Conservation (phyloP, 2,329 filamentous ascomycete species). For the Bipolaris sorokiniana region DNA sequence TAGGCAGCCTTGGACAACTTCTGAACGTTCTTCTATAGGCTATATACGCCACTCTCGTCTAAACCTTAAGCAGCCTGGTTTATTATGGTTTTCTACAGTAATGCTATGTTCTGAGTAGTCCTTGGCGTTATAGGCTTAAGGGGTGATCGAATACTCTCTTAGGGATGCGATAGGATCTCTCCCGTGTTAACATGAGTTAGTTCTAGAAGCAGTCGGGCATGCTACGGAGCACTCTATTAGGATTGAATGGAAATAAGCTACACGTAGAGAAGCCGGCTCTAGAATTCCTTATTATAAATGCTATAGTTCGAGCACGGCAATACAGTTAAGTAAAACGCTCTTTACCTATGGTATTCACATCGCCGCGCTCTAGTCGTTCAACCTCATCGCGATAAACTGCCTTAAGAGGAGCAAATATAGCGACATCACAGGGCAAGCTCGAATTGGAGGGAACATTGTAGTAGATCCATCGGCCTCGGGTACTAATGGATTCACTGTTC, state of each 20-base stretch:
- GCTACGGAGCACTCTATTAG: slow-evolving; percentile 36
- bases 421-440: background rate
- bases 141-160: background rate
- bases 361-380: slow-evolving; percentile 15
- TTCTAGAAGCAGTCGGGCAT: slow-evolving; percentile 27
- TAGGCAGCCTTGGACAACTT: slow-evolving; percentile 32
- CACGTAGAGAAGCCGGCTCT: slow-evolving; percentile 29
- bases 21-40: slow-evolving; percentile 17
- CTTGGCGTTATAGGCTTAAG: slow-evolving; percentile 29
- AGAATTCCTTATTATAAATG: slow-evolving; percentile 40
- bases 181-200: background rate
- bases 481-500: no score
- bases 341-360: slow-evolving; percentile 18
- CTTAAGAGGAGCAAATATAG: background rate
- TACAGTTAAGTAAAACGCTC: slow-evolving; percentile 30
- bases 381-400: slow-evolving; percentile 4
- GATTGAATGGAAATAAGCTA: slow-evolving; percentile 40
- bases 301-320: slow-evolving; percentile 28
- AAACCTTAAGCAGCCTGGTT: slow-evolving; percentile 21
- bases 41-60: slow-evolving; percentile 23
- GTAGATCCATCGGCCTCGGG: no score
- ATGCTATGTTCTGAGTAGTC: slow-evolving; percentile 21
- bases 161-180: background rate
- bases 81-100: slow-evolving; percentile 21
- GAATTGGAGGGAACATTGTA: no score